Evolutionary conservation across 1,139 yeast genomes (phyloP), one percentile per base, ranked within the genome.

Genomic region (Suhomyces taliae): DNA sequence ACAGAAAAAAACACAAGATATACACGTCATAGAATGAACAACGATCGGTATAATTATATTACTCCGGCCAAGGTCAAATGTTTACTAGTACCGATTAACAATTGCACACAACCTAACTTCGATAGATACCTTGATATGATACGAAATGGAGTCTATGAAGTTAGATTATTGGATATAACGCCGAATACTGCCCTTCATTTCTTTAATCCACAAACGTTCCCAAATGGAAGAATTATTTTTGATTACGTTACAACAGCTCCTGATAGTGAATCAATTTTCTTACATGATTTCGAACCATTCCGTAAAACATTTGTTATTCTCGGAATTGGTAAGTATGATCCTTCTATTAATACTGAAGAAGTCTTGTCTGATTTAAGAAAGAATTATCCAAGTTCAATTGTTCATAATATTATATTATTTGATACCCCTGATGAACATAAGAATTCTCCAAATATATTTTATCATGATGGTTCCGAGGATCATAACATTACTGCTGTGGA

Each of bases 211-310:
- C 95, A 85, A 58, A 83, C 86, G 0, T 88, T 81, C 58, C 97
- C 97, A 1, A 77, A 78, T 43, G 98, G 98, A 0, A 70, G 85
- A 44, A 66, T 89, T 1, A 62, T 82, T 12, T 86, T 79, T 56
- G 85, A 85, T 47, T 82, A 83, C 53, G 67, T 64, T 24, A 66
- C 79, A 0, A 57, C 76, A 1, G 64, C 70, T 32, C 77, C 78
- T 10, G 89, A 85, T 49, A 71, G 75, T 26, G 88, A 84, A 44
- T 71, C 72, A 19, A 67, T 83, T 8, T 85, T 87, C 50, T 70
- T 91, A 46, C 89, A 87, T 56, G 97, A 91, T 64, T 83, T 91
- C 54, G 98, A 93, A 64, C 96, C 97, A 1, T 89, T 78, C 64
- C 69, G 98, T 44, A 90, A 90, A 62, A 79, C 84, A 0, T 83